These are phyloP conservation scores for Brassica balearica DNA, from an alignment of 441 rosid species.

Conservation along the genomic window DNA sequence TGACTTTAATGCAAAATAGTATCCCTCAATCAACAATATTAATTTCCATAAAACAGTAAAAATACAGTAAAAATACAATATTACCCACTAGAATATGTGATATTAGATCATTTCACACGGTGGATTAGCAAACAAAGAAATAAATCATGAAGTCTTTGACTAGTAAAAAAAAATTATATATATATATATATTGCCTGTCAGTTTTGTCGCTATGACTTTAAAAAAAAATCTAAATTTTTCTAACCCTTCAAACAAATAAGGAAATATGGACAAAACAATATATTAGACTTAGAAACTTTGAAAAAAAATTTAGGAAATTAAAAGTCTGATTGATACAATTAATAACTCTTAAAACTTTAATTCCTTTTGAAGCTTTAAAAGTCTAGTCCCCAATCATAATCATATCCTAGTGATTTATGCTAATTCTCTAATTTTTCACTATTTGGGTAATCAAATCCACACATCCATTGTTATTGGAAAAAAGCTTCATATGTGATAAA, in stretches of 20 bases:
- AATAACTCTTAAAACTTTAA: background rate
- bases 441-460: background rate
- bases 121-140: background rate
- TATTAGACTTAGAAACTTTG: background rate
- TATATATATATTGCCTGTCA: background rate
- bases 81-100: background rate
- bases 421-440: background rate
- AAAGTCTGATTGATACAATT: background rate
- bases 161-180: background rate
- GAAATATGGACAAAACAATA: background rate
- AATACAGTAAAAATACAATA: background rate
- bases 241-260: background rate
- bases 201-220: background rate
- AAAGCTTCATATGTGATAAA: background rate
- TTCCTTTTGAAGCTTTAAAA: background rate
- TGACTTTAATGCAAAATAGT: too few species aligned
- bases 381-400: background rate
- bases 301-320: background rate
- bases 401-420: background rate
- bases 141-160: slow-evolving; percentile 1
- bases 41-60: background rate
- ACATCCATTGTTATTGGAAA: background rate
- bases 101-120: background rate
- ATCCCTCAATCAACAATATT: too few species aligned
- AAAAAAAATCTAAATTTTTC: background rate